Conservation (phyloP, 495 filamentous ascomycete species). For the Hyaloscypha finlandica region DNA sequence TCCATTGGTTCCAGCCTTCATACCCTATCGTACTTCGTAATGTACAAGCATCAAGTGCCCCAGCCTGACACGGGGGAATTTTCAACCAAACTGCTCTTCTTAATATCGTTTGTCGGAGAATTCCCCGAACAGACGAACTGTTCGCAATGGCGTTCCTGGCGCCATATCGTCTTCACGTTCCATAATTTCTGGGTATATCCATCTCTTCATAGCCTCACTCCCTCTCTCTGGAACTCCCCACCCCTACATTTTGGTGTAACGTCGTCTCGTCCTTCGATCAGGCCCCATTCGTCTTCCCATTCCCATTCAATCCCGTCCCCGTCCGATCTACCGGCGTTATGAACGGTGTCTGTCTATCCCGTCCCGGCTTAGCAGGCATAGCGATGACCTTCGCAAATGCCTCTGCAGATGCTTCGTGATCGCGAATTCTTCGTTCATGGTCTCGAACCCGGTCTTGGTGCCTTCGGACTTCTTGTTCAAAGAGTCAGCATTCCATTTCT, state of each 20-base stretch:
- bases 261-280: neutral
- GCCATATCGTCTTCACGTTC: neutral
- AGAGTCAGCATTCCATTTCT: neutral
- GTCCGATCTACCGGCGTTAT: constrained; percentile 3
- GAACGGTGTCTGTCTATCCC: constrained; percentile 26
- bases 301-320: neutral
- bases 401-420: constrained; percentile 30
- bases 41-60: neutral
- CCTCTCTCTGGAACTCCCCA: neutral
- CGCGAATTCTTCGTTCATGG: constrained; percentile 25
- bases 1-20: neutral
- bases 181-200: neutral
- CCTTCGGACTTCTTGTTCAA: constrained; percentile 21
- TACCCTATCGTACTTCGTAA: neutral
- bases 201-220: neutral
- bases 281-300: constrained; percentile 5
- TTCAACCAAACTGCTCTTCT: too few species aligned
- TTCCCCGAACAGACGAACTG: too few species aligned
- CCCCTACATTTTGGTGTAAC: neutral
- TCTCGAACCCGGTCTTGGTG: constrained; percentile 29
- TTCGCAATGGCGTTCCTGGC: too few species aligned
- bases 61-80: too few species aligned
- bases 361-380: constrained; percentile 31
- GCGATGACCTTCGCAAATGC: constrained; percentile 31
- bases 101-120: neutral